These are phyloP conservation scores for Hortaea sp. DNA, from an alignment of 2,329 filamentous ascomycete genomes.

Conservation along the genomic window DNA sequence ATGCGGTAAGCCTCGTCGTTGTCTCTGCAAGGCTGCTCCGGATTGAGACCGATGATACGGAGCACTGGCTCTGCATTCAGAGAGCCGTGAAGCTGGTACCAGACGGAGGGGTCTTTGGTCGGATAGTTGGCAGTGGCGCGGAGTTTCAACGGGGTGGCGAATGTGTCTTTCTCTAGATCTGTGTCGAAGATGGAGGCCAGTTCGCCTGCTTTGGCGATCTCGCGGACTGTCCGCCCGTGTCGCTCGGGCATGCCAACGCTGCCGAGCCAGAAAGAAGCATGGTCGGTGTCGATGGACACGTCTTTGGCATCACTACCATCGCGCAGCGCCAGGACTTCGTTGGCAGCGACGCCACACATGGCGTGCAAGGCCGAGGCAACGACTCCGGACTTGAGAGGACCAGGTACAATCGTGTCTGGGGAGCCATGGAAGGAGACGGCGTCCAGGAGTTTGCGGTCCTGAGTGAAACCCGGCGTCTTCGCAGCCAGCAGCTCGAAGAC, in stretches of 20 bases:
- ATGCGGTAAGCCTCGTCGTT: conserved; percentile 24
- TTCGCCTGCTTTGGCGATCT: neutral
- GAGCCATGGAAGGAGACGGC: conserved; percentile 31
- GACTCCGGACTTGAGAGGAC: conserved; percentile 33
- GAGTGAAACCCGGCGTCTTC: conserved; percentile 32
- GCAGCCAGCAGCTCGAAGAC: conserved; percentile 30
- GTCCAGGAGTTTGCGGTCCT: conserved; percentile 23
- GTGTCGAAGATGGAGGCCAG: neutral
- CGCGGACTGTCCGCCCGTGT: conserved; percentile 28
- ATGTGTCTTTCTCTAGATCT: neutral
- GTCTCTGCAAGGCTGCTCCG: conserved; percentile 16
- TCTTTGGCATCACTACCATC: conserved; percentile 12
- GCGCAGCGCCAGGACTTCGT: conserved; percentile 28
- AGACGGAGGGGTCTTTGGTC: conserved; percentile 34
- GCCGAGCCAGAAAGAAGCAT: conserved; percentile 36
- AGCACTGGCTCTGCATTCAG: conserved; percentile 36
- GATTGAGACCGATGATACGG: conserved; percentile 37
- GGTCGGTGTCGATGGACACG: conserved; percentile 37
- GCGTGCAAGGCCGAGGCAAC: conserved; percentile 33
- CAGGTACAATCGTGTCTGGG: conserved; percentile 32
- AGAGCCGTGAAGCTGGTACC: conserved; percentile 44
- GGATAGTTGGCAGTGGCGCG: conserved; percentile 39
- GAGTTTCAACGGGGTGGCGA: conserved; percentile 26
- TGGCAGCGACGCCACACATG: conserved; percentile 34
- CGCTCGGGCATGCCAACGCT: conserved; percentile 28